Evolutionary conservation across 2,329 filamentous ascomycete genomes (phyloP).

Genomic region (Sporothrix phasma): DNA sequence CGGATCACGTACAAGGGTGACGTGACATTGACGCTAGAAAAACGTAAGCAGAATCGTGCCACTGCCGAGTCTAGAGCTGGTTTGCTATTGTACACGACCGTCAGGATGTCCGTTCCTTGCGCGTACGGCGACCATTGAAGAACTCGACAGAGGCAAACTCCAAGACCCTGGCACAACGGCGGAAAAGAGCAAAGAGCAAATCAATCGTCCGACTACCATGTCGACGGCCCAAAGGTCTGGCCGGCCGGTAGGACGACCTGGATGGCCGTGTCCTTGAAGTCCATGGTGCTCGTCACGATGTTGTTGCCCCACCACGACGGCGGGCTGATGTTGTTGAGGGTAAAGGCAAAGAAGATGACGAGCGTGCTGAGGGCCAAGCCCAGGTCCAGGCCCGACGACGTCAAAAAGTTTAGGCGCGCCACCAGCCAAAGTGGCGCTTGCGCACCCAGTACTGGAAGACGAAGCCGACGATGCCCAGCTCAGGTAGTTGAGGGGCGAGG

Average conservation of each 20-base stretch:
- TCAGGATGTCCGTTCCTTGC: neutral
- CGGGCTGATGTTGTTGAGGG: constrained; percentile 49
- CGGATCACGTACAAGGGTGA: too few species aligned
- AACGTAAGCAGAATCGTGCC: neutral
- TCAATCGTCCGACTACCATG: constrained; percentile 32
- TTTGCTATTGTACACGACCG: neutral
- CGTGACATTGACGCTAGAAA: too few species aligned
- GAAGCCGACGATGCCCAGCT: constrained; percentile 62
- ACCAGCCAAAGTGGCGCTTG: constrained; percentile 56
- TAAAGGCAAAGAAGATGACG: constrained; percentile 60
- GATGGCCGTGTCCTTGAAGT: constrained; percentile 49
- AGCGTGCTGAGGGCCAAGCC: constrained; percentile 58
- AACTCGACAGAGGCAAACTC: neutral
- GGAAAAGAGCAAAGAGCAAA: neutral
- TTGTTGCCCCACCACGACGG: constrained; percentile 63
- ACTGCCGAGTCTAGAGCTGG: neutral
- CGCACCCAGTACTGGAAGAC: constrained; percentile 61
- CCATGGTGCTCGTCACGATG: constrained; percentile 50
- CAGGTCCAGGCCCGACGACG: constrained; percentile 58
- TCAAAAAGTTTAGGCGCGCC: constrained; percentile 66
- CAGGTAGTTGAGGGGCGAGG: constrained; percentile 64
- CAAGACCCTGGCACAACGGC: too few species aligned
- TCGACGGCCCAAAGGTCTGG: constrained; percentile 50
- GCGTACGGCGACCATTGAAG: neutral
- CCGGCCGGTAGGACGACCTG: constrained; percentile 42